Evolutionary conservation across 352 stramenopile genomes (phyloP).

Genomic region (Phytophthora ohioensis): DNA sequence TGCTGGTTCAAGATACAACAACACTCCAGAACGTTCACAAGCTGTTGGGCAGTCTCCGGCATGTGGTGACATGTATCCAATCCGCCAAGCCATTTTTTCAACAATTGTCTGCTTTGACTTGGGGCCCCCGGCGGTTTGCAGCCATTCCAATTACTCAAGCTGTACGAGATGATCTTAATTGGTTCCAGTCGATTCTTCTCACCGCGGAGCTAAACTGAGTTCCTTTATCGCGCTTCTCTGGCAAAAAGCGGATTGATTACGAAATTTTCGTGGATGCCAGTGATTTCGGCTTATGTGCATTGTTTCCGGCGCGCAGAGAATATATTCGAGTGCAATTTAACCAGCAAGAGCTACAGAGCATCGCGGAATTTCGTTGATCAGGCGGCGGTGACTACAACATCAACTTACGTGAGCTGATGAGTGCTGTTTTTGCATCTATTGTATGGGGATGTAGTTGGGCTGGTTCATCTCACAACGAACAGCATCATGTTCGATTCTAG

Average conservation of each 20-base stretch:
- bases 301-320: constrained; percentile 10
- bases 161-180: constrained; percentile 4
- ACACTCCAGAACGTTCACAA: neutral
- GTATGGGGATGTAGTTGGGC: constrained; percentile 3
- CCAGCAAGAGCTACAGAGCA: neutral
- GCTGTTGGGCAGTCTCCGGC: constrained; percentile 16
- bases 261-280: constrained; percentile 25
- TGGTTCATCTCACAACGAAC: neutral
- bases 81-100: constrained; percentile 13
- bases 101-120: neutral
- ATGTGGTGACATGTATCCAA: constrained; percentile 6
- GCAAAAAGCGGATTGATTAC: neutral
- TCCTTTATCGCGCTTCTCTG: constrained; percentile 1
- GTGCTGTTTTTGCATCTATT: constrained; percentile 16
- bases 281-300: constrained; percentile 24
- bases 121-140: neutral
- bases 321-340: constrained; percentile 21
- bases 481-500: constrained; percentile 18
- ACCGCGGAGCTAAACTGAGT: neutral
- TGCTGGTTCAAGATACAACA: neutral
- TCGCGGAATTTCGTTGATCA: neutral
- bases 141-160: neutral
- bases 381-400: constrained; percentile 18
- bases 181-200: constrained; percentile 4
- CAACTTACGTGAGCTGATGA: constrained; percentile 30